Evolutionary conservation across 2,329 filamentous ascomycete species (phyloP).

Genomic region (Fusarium torulosum): DNA sequence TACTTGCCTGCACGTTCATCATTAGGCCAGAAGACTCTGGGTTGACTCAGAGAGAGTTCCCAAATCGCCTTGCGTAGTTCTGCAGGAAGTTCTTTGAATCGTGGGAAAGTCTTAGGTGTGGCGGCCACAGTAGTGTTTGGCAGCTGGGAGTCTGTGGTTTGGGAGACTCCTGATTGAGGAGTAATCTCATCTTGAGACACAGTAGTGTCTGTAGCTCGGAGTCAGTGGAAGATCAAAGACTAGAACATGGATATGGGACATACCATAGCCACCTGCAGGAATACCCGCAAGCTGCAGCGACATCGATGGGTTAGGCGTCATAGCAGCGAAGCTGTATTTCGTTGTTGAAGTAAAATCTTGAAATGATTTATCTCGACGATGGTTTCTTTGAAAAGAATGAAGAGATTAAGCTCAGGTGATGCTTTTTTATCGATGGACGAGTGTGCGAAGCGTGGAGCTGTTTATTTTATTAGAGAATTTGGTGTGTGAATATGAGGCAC

Average conservation of each 20-base stretch:
- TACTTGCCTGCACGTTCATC: too few species aligned
- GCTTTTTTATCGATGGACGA: neutral
- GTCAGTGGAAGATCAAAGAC: neutral
- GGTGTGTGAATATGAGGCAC: neutral
- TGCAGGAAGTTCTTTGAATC: neutral
- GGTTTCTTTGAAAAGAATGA: neutral
- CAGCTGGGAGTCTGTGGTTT: neutral
- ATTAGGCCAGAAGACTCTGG: constrained; percentile 4
- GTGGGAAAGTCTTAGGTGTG: neutral
- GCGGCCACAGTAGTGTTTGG: neutral
- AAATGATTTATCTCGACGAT: neutral
- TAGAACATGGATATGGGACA: neutral
- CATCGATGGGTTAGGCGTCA: neutral
- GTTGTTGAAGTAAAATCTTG: neutral
- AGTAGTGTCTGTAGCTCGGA: neutral
- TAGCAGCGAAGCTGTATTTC: neutral
- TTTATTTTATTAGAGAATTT: neutral
- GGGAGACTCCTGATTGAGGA: neutral
- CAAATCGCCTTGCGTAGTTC: constrained; percentile 5
- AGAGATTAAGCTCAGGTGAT: neutral
- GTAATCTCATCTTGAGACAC: neutral
- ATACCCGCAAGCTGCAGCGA: neutral
- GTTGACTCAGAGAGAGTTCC: neutral
- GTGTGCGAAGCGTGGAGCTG: neutral
- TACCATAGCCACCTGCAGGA: neutral